These are phyloP conservation scores for Camelina hispida DNA, from an alignment of 345 rosid genomes.

Conservation along the genomic window DNA sequence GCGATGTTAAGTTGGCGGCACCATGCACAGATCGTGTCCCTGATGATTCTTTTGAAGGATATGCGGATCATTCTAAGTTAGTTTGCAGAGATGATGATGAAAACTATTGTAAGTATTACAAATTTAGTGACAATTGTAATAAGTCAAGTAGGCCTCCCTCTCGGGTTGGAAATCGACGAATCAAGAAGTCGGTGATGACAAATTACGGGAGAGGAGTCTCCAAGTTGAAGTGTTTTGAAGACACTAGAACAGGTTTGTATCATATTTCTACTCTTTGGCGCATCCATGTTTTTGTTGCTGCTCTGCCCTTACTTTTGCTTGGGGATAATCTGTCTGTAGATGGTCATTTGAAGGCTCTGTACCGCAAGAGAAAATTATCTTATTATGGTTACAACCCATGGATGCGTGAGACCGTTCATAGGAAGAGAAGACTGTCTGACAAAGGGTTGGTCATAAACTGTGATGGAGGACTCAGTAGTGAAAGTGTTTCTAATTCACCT, in stretches of 20 bases:
- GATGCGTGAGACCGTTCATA: conserved; percentile 55
- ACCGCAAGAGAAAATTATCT: conserved; percentile 62
- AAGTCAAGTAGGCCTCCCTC: conserved; percentile 68
- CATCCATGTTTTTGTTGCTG: neutral
- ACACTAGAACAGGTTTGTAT: conserved; percentile 65
- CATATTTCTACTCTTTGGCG: conserved; percentile 8
- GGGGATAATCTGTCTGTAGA: conserved; percentile 46
- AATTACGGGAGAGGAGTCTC: conserved; percentile 75
- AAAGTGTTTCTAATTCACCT: conserved; percentile 83
- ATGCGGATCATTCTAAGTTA: conserved; percentile 58
- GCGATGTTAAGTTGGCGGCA: conserved; percentile 49
- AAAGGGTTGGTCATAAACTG: conserved; percentile 58
- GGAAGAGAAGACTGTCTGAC: conserved; percentile 68
- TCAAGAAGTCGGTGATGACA: conserved; percentile 64
- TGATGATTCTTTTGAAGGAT: conserved; percentile 54
- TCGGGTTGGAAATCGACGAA: conserved; percentile 58
- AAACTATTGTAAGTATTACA: conserved; percentile 63
- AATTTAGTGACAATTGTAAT: conserved; percentile 53
- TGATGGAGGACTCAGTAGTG: conserved; percentile 82
- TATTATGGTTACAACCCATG: conserved; percentile 49
- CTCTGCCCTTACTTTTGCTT: conserved; percentile 28
- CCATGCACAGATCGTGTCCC: conserved; percentile 39
- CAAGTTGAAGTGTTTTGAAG: conserved; percentile 60
- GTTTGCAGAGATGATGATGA: conserved; percentile 77
- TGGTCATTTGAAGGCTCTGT: conserved; percentile 56